Evolutionary conservation across 805 yeast genomes (phyloP), one percentile per base, ranked within the genome.

Genomic region (Blastobotrys chiropterorum): DNA sequence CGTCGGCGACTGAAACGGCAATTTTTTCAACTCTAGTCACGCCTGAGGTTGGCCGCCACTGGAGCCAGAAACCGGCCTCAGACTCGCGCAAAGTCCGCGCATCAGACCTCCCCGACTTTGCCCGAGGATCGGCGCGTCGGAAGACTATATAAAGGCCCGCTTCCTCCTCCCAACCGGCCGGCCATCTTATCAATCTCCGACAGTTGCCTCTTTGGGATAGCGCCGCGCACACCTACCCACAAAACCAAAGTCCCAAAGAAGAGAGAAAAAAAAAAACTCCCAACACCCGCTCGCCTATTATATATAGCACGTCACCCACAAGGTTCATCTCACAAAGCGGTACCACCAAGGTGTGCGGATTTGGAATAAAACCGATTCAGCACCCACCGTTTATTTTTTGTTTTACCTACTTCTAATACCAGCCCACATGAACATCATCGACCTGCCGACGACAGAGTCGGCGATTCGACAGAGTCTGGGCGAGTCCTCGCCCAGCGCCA

Each of bases 331-430:
- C 20, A 6, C 8, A 17, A 6, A 16, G 5, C 20, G 43, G 43
- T 39, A 39, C 43, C 43, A 39, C 43, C 43, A 39, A 39, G 43
- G 43, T 39, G 17, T 34, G 7, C 43, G 13, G 43, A 17, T 6
- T 17, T 15, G 20, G 20, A 39, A 6, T 26, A 26, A 26, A 26
- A 26, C 34, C 34, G 34, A 6, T 26, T 26, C 11, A 6, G 34
- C 5, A 11, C 34, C 34, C 34, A 26, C 34, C 34, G 8, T 26
- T 5, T 6, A 11, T 11, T 11, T 6, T 5, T 6, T 26, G 5
- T 26, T 26, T 5, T 6, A 11, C 34, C 34, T 6, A 26, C 5
- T 6, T 5, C 34, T 5, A 26, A 26, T 6, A 26, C 5, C 5
- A 26, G 34, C 11, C n/a, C n/a, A n/a, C 34, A 26, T 26, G 34